phyloP scores from a whole-genome alignment of 2,329 filamentous ascomycete species.

The Epichloe scottii region DNA sequence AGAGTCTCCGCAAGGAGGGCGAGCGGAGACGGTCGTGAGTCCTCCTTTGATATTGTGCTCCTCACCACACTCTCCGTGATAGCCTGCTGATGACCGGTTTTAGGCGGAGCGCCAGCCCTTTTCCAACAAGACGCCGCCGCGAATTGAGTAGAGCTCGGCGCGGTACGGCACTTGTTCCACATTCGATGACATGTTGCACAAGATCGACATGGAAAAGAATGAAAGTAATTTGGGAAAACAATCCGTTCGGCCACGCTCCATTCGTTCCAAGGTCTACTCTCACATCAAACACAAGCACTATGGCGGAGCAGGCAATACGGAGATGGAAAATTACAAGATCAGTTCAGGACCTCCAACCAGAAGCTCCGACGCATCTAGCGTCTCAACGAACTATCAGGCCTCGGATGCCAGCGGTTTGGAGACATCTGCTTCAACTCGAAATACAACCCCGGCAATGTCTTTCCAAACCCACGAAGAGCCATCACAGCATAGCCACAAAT shows the following conservation, averaged over 20 bases:
- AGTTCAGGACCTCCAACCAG: neutral
- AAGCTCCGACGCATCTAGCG: neutral
- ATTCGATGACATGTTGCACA: constrained; percentile 15
- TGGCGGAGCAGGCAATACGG: neutral
- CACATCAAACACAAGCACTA: neutral
- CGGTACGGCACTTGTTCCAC: constrained; percentile 18
- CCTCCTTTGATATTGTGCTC: neutral
- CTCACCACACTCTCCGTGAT: neutral
- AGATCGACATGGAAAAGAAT: constrained; percentile 5
- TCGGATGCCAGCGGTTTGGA: neutral
- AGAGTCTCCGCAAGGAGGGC: constrained; percentile 74
- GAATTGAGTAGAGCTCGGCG: constrained; percentile 28
- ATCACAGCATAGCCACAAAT: neutral
- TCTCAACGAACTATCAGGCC: neutral
- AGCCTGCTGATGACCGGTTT: neutral
- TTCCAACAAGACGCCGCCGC: constrained; percentile 28
- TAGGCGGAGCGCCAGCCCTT: constrained; percentile 26
- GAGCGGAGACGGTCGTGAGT: constrained; percentile 72
- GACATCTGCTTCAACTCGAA: neutral
- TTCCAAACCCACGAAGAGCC: neutral
- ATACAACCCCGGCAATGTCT: neutral
- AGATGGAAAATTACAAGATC: neutral
- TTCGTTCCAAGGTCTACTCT: neutral
- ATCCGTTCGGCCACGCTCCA: neutral
- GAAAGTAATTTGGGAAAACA: neutral